Conservation (phyloP, 177 flowering plant genomes). For the Telopea speciosissima region DNA sequence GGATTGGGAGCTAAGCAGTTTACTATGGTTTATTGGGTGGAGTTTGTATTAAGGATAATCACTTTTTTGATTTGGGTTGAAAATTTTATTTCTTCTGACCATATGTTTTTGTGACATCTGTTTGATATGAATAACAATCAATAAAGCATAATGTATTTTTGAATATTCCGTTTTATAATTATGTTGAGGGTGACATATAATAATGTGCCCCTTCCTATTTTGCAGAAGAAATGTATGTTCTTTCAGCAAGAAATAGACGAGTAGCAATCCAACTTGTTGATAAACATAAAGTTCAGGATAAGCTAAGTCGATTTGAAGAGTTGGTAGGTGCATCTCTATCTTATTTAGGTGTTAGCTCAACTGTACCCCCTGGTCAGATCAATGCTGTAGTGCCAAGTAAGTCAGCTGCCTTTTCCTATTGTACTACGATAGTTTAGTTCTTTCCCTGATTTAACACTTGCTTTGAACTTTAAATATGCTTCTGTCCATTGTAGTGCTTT, state of each 20-base stretch:
- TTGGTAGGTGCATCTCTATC: slow-evolving; percentile 57
- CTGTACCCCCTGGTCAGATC: slow-evolving; percentile 37
- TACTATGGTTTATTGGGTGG: no score
- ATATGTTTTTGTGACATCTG: no score
- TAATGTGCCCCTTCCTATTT: neutral
- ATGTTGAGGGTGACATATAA: neutral
- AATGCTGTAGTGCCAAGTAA: slow-evolving; percentile 55
- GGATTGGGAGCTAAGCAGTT: no score
- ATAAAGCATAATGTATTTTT: neutral
- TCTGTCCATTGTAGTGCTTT: neutral
- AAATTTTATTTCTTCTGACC: no score
- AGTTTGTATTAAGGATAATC: no score
- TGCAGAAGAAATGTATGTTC: slow-evolving; percentile 94
- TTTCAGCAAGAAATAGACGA: slow-evolving; percentile 63
- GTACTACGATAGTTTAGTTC: neutral
- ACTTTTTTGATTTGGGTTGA: no score
- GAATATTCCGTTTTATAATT: neutral
- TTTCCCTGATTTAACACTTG: neutral
- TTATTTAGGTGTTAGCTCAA: slow-evolving; percentile 66
- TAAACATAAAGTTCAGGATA: slow-evolving; percentile 70
- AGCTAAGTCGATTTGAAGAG: slow-evolving; percentile 72
- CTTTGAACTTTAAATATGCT: neutral
- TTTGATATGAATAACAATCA: no score
- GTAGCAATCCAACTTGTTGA: slow-evolving; percentile 74
- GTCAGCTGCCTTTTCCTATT: slow-evolving; percentile 13